Conservation (phyloP, 495 filamentous ascomycete genomes). For the Hypoxylon crocopeplum region DNA sequence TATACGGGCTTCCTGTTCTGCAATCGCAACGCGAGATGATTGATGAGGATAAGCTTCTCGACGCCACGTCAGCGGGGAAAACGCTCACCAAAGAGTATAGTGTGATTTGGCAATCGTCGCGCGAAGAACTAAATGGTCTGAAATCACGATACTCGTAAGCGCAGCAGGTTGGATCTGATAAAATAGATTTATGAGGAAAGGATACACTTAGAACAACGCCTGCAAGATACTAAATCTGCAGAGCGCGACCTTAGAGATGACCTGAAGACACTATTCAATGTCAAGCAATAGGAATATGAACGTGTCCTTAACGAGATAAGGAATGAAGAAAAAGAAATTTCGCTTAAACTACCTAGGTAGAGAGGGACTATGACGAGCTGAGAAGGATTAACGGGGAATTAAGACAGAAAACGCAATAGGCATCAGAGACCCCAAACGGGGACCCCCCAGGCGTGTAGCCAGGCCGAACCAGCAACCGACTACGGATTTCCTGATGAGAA, state of each 20-base stretch:
- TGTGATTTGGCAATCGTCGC: not conserved
- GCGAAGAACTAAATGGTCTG: not conserved
- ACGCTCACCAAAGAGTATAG: not conserved
- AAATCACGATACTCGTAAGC: not conserved
- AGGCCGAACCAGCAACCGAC: not conserved
- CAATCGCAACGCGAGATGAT: not conserved
- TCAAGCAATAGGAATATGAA: not conserved
- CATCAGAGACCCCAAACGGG: not conserved
- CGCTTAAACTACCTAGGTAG: not conserved
- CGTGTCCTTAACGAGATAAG: not conserved
- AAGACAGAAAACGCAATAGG: not conserved
- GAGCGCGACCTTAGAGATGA: not conserved
- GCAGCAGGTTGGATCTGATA: not conserved
- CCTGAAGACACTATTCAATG: not conserved
- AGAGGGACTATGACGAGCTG: not conserved
- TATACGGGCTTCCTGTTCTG: not conserved
- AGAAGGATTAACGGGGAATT: not conserved
- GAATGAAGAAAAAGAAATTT: not conserved
- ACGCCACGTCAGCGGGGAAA: not conserved
- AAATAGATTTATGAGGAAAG: not conserved
- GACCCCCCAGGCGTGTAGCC: not conserved
- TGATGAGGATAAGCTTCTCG: not conserved
- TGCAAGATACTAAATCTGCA: not conserved
- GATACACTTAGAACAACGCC: not conserved
- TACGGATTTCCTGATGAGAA: not conserved